Conservation (phyloP, 2,329 filamentous ascomycete genomes). For the Fusarium concolor region DNA sequence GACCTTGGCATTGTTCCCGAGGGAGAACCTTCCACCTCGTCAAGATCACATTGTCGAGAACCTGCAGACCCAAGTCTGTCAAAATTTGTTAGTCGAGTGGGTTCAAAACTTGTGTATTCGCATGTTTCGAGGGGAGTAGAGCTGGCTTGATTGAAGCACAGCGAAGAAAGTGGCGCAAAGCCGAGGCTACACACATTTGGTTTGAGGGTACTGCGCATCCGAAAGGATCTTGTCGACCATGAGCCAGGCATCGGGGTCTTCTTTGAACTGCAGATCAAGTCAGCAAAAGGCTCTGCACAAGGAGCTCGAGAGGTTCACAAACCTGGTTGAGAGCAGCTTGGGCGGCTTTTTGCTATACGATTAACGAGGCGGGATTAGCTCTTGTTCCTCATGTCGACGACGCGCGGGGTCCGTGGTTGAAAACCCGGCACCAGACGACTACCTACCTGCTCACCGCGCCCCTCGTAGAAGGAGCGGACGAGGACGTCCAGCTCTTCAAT, state of each 20-base stretch:
- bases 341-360: slow-evolving; percentile 90
- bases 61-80: slow-evolving; percentile 89
- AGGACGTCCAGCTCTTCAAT: slow-evolving; percentile 97
- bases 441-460: slow-evolving; percentile 89
- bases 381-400: slow-evolving; percentile 27
- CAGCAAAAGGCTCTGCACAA: slow-evolving; percentile 20
- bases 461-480: slow-evolving; percentile 97
- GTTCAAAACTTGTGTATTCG: slow-evolving; percentile 7
- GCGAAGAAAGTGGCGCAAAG: slow-evolving; percentile 26
- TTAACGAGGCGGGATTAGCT: slow-evolving; percentile 44
- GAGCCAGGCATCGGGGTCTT: slow-evolving; percentile 98
- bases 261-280: slow-evolving; percentile 80
- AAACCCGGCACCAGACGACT: slow-evolving; percentile 29
- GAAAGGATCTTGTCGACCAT: slow-evolving; percentile 97
- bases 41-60: slow-evolving; percentile 98
- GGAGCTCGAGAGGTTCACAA: slow-evolving; percentile 51
- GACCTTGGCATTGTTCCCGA: slow-evolving; percentile 92
- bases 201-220: slow-evolving; percentile 92
- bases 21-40: slow-evolving; percentile 99
- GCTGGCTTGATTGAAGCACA: slow-evolving; percentile 2
- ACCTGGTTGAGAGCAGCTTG: slow-evolving; percentile 94
- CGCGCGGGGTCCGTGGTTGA: slow-evolving; percentile 39
- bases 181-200: slow-evolving; percentile 79
- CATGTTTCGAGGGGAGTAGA: not conserved
- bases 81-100: slow-evolving; percentile 44